Percentiles rank a stretch among this genome's conserved stretches.
Evolutionary conservation across 179 eudicot genomes (phyloP).

Genomic region (Kewa caespitosa): DNA sequence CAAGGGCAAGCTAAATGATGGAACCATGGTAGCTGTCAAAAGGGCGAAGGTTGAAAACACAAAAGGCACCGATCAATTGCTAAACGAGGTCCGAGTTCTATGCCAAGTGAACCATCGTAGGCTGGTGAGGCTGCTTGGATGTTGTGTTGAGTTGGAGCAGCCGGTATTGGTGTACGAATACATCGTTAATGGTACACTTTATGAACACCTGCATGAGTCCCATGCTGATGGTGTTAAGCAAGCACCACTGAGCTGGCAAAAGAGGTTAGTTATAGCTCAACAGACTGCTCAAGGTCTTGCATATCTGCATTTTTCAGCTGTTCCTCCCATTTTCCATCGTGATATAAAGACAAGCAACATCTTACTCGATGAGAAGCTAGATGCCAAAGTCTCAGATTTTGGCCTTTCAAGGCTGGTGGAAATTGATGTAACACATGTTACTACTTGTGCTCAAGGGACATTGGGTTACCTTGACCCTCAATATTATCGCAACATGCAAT

Average conservation of each 20-base stretch:
- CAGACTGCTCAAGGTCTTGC: slow-evolving; percentile 59
- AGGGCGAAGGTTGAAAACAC: slow-evolving; percentile 47
- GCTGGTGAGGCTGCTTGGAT: slow-evolving; percentile 33
- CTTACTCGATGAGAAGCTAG: slow-evolving; percentile 43
- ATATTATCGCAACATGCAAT: slow-evolving; percentile 56
- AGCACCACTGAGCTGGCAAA: slow-evolving; percentile 44
- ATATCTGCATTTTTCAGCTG: slow-evolving; percentile 55
- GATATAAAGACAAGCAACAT: slow-evolving; percentile 68
- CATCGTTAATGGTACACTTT: slow-evolving; percentile 60
- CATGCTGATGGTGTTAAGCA: slow-evolving; percentile 7
- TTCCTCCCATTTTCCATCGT: slow-evolving; percentile 53
- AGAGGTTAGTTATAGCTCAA: slow-evolving; percentile 55
- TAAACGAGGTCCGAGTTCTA: slow-evolving; percentile 32
- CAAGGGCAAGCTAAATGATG: slow-evolving; percentile 49
- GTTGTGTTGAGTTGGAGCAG: slow-evolving; percentile 34
- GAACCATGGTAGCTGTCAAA: slow-evolving; percentile 43
- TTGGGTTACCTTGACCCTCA: slow-evolving; percentile 76
- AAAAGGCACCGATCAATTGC: slow-evolving; percentile 48
- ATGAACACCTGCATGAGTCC: slow-evolving; percentile 47
- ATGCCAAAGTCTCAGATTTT: slow-evolving; percentile 71
- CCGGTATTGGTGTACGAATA: slow-evolving; percentile 56
- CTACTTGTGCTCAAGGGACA: slow-evolving; percentile 74
- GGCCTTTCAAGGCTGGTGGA: slow-evolving; percentile 68
- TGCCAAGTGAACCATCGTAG: slow-evolving; percentile 35
- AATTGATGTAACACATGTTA: slow-evolving; percentile 48